Evolutionary conservation across 2,329 filamentous ascomycete species (phyloP), one percentile per base, ranked within the genome.

Genomic region (Fusarium succisae): DNA sequence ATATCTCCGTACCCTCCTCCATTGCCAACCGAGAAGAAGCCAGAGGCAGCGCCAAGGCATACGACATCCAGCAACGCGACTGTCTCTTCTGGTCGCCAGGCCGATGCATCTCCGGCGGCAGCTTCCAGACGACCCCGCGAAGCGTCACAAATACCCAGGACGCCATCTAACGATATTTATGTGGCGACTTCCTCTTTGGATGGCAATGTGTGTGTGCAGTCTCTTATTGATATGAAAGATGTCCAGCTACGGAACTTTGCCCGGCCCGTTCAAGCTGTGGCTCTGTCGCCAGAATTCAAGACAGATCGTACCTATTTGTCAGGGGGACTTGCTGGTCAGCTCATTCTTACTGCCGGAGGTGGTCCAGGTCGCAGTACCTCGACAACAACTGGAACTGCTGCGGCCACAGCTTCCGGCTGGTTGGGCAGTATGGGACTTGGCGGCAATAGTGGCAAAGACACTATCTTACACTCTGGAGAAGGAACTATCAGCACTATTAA

Each of bases 151-250:
- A 86, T 98, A 5, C 91, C 93, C 1, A 91, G 91, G 67, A 94
- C 88, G 1, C 93, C 94, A 0, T 95, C 94, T 5, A 98, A 98
- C 78, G 92, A 95, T 61, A 97, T 99, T 45, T 94, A 96, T 81
- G 93, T 99, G 75, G 96, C 93, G 3, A 97, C 96, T 3, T 94
- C 96, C 1, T 98, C 96, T 0, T 94, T 97, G 80, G 96, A 99
- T 81, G 97, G 96, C 24, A 96, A 98, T 79, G 94, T 99, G 20
- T 98, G 96, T 78, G 90, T 99, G 2, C 92, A 95, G 66, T 97
- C 94, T 3, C 85, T 99, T 26, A 85, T 96, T 26, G 96, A 99
- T 79, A 84, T 92, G 43, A 97, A 95, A 78, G 96, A 99, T 83
- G 95, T 98, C 6, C 92, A 95, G 66, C 84, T 98, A 35, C 92